Base-by-base conservation (phyloP, 1,139 yeast species). In the Kurtzmaniella quercitrusa region DNA sequence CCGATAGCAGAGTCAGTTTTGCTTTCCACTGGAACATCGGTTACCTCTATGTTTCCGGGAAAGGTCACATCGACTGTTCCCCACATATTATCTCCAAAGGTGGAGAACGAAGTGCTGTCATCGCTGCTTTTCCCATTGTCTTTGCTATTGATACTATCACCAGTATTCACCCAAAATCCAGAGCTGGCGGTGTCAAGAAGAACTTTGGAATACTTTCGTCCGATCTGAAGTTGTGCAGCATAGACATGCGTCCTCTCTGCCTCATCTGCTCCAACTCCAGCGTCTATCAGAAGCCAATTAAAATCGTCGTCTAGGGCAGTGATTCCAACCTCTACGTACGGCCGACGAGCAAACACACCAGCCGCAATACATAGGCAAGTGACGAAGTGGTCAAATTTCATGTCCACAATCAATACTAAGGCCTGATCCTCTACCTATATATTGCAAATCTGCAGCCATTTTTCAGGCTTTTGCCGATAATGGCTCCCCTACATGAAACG, bases 41-140 rank as follows among this genome's bases (percentile, higher is more conserved):
- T 70, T 41, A 83, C 57, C 2, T 54, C 51, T 36, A 62, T 49
- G 24, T 44, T 45, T 27, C 47, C 52, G 19, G 54, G 47, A 15
- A 65, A 50, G 2, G 49, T 47, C 51, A 82, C 62, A 38, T 63
- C 58, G 52, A 85, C 94, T 44, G 65, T 62, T 40, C 84, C 89
- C 85, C 85, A 85, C 40, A 57, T 47, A 25, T 75, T 75, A 3
- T 49, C 50, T 19, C 73, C 71, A 39, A 49, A 58, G 15, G 66
- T 58, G 11, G 60, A 52, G 46, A 70, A 75, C 42, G 58, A 57
- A 12, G 51, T 49, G 2, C 62, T 60, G 53, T 82, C 75, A 43
- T 62, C 54, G 27, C 56, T 48, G 1, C 39, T 34, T 2, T 59
- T 58, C n/a, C 60, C 62, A 40, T 59, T 51, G 16, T 48, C 39